phyloP scores from a whole-genome alignment of 148 eudicot species.

The Chenopodium formosanum region DNA sequence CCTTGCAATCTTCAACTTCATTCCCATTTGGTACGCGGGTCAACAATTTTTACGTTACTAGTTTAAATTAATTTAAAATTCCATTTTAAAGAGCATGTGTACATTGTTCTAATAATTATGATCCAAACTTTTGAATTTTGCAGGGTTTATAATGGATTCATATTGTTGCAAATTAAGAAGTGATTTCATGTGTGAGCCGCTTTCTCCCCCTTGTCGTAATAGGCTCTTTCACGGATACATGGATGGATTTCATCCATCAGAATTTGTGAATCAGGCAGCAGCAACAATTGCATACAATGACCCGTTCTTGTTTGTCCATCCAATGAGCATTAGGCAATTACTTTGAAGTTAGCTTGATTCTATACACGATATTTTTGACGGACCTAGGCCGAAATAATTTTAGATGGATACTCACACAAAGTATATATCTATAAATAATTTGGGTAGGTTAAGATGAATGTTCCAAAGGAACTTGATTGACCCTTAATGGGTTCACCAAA shows the following conservation, averaged over 20 bases:
- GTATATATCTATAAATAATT: no score
- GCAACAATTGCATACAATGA: slow-evolving; percentile 36
- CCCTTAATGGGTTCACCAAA: no score
- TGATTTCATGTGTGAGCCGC: slow-evolving; percentile 32
- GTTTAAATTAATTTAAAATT: background rate
- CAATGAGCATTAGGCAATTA: slow-evolving; percentile 32
- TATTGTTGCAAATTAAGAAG: slow-evolving; percentile 25
- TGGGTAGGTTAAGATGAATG: no score
- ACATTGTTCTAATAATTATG: no score
- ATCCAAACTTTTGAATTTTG: background rate
- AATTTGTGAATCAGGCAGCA: background rate
- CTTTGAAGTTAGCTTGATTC: background rate
- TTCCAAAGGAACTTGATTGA: no score
- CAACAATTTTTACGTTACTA: background rate
- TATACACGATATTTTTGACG: no score
- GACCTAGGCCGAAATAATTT: no score
- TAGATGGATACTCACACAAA: no score
- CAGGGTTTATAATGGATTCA: background rate
- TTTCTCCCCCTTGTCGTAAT: slow-evolving; percentile 27
- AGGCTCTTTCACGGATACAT: slow-evolving; percentile 27
- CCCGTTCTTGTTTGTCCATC: slow-evolving; percentile 29
- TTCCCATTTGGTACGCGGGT: background rate
- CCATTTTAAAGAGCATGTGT: no score
- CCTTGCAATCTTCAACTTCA: background rate
- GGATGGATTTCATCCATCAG: slow-evolving; percentile 49